Conservation (phyloP, 2,329 filamentous ascomycete genomes). For the Phymatotrichopsis omnivora region DNA sequence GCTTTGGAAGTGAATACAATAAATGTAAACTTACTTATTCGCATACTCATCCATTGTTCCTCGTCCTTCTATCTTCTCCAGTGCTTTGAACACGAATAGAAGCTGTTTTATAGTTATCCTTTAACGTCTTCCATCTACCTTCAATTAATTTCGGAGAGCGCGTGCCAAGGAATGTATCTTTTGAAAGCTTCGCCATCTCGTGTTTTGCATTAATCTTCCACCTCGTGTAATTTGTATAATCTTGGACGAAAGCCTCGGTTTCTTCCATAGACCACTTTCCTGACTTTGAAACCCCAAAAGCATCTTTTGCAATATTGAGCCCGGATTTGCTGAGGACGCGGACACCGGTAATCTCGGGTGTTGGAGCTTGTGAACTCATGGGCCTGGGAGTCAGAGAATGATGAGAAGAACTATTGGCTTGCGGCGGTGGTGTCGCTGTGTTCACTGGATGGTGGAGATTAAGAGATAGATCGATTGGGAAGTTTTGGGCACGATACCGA, state of each 20-base stretch:
- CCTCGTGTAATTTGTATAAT: not conserved
- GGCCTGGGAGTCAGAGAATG: too few relatives aligned
- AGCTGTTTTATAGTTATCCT: not conserved
- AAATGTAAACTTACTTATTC: not conserved
- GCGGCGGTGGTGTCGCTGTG: too few relatives aligned
- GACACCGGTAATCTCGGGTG: too few relatives aligned
- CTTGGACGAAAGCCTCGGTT: not conserved
- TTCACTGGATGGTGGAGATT: too few relatives aligned
- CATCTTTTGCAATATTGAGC: too few relatives aligned
- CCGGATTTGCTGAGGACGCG: too few relatives aligned
- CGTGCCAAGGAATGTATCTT: not conserved
- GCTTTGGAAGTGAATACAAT: too few relatives aligned
- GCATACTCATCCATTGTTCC: not conserved
- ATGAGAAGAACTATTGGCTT: too few relatives aligned
- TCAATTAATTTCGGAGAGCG: not conserved
- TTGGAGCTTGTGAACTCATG: too few relatives aligned
- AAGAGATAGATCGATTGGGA: too few relatives aligned
- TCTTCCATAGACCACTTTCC: not conserved
- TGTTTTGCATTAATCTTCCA: not conserved
- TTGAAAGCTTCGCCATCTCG: not conserved
- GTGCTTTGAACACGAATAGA: not conserved
- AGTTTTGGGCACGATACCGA: too few relatives aligned
- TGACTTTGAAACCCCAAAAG: too few relatives aligned
- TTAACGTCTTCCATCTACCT: not conserved
- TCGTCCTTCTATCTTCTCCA: not conserved